Conservation (phyloP, 805 yeast genomes). For the Yarrowia deformans region DNA sequence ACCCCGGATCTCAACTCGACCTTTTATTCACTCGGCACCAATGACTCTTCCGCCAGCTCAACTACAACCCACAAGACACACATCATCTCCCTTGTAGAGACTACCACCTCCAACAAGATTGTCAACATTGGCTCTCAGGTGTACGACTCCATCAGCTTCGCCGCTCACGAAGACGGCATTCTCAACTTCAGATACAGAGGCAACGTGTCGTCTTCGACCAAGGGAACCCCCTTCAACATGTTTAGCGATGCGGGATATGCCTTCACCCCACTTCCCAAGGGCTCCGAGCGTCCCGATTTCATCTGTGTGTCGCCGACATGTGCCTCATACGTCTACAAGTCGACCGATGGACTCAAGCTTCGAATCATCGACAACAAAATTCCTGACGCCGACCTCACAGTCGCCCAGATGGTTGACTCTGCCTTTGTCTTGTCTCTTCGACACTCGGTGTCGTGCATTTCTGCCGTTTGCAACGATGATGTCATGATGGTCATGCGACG, state of each 20-base stretch:
- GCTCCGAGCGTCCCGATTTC: conserved; percentile 39
- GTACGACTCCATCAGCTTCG: conserved; percentile 7
- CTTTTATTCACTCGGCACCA: conserved; percentile 20
- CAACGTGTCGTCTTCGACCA: conserved; percentile 42
- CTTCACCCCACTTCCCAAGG: conserved; percentile 41
- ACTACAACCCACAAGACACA: conserved; percentile 21
- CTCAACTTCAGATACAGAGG: conserved; percentile 41
- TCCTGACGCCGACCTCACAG: conserved; percentile 33
- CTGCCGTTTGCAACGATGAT: conserved; percentile 73
- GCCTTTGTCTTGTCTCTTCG: conserved; percentile 69
- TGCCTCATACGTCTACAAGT: conserved; percentile 46
- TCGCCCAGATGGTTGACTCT: conserved; percentile 39
- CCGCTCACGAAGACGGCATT: conserved; percentile 41
- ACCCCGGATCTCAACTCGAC: conserved; percentile 34
- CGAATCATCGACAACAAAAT: conserved; percentile 41
- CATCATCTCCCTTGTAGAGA: conserved; percentile 23
- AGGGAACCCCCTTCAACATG: conserved; percentile 42
- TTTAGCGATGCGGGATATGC: conserved; percentile 44
- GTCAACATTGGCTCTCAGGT: conserved; percentile 33
- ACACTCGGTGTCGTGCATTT: conserved; percentile 75
- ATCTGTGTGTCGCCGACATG: conserved; percentile 50
- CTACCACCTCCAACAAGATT: conserved; percentile 29
- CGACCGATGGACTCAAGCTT: conserved; percentile 34
- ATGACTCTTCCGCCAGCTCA: conserved; percentile 15
- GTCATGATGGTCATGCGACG: conserved; percentile 62